These are phyloP conservation scores for Eimeria praecox DNA, from an alignment of 169 alveolate genomes.

Conservation along the genomic window DNA sequence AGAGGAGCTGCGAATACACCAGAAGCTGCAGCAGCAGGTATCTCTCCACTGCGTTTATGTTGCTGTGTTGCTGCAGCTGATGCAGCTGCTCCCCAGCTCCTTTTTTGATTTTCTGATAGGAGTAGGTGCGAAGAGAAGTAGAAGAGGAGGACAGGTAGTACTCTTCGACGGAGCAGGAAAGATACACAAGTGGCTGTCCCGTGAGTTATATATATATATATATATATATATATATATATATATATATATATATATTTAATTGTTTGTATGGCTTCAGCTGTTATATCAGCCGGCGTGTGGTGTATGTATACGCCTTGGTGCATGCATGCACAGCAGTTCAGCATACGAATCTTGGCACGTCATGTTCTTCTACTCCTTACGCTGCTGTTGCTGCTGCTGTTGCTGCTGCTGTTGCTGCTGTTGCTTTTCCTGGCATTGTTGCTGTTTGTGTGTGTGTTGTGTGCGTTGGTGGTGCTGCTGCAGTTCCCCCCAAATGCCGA, in stretches of 20 bases:
- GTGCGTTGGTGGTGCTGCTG: too few species aligned
- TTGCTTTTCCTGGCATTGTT: too few species aligned
- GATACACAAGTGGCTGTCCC: conserved; percentile 16
- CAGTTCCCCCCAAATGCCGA: conserved; percentile 39
- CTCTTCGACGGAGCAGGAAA: conserved; percentile 29
- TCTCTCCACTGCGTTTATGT: background rate
- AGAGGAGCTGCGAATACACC: background rate
- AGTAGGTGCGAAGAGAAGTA: conserved; percentile 8
- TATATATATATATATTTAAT: too few species aligned
- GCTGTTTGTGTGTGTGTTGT: too few species aligned
- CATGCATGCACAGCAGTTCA: background rate
- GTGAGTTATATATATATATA: too few species aligned
- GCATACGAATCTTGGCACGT: background rate
- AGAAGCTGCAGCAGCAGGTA: too few species aligned
- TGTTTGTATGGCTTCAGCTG: too few species aligned
- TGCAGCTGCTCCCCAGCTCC: conserved; percentile 36
- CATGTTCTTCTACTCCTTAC: background rate
- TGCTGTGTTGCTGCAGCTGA: background rate
- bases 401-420: too few species aligned
- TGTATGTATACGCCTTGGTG: background rate
- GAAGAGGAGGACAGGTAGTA: conserved; percentile 28
- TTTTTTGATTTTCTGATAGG: conserved; percentile 1
- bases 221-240: too few species aligned
- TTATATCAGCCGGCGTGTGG: too few species aligned
- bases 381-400: background rate